Evolutionary conservation across 2,329 filamentous ascomycete species (phyloP).

Genomic region (Fusarium subglutinans): DNA sequence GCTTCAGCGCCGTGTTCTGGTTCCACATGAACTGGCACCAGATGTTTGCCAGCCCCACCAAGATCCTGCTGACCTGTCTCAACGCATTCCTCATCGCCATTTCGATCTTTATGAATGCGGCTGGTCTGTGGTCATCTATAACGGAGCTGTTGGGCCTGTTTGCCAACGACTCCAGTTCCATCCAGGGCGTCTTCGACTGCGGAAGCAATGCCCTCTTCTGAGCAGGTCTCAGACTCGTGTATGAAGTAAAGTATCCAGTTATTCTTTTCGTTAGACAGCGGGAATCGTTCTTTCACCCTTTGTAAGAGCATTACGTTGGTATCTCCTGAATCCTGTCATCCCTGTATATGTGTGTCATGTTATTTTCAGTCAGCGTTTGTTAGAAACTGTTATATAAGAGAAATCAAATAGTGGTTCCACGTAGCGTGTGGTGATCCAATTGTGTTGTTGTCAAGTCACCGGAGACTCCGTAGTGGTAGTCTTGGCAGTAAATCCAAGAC

Average conservation of each 20-base stretch:
- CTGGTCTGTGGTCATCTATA: conserved; percentile 49
- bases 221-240: conserved; percentile 18
- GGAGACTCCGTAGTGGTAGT: conserved; percentile 29
- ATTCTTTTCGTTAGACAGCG: conserved; percentile 25
- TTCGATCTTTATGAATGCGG: conserved; percentile 49
- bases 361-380: conserved; percentile 18
- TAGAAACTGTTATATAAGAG: conserved; percentile 44
- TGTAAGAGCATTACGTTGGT: conserved; percentile 28
- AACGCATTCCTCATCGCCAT: conserved; percentile 47
- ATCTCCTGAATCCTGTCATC: conserved; percentile 7
- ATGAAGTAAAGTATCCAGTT: conserved; percentile 15
- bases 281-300: conserved; percentile 16
- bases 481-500: conserved; percentile 30
- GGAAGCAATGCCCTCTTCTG: conserved; percentile 49
- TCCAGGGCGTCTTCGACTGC: conserved; percentile 47
- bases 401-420: conserved; percentile 41
- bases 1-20: conserved; percentile 49
- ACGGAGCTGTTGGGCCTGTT: conserved; percentile 46
- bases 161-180: conserved; percentile 37
- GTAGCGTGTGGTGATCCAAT: conserved; percentile 14
- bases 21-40: conserved; percentile 49
- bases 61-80: conserved; percentile 42
- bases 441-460: conserved; percentile 19
- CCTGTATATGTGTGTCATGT: conserved; percentile 42
- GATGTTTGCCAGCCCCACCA: conserved; percentile 43